A percentile compares a stretch with the other conserved stretches of the same genome.
phyloP scores from a whole-genome alignment of 1,284 basidiomycete species.

The Xerocomus nothofagi region DNA sequence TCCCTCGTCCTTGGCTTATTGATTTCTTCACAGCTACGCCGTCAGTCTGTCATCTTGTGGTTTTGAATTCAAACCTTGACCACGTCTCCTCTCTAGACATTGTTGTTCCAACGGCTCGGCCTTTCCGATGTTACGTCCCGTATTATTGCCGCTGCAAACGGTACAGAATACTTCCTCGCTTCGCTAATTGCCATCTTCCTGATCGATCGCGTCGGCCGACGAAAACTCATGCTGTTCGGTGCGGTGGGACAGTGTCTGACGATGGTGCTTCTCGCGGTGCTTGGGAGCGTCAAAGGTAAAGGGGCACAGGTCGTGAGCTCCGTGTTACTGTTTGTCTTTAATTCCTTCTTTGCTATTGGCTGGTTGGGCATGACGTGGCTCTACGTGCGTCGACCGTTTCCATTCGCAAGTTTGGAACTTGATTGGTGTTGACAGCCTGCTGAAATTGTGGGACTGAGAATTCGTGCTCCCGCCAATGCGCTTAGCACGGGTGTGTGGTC shows the following conservation, averaged over 20 bases:
- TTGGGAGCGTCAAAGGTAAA: conserved; percentile 26
- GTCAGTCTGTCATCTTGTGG: conserved; percentile 25
- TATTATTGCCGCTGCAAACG: conserved; percentile 68
- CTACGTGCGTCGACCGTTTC: conserved; percentile 44
- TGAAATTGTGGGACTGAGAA: conserved; percentile 62
- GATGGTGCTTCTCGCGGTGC: conserved; percentile 36
- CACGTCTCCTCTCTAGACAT: conserved; percentile 39
- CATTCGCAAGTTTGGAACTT: background rate
- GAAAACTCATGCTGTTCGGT: conserved; percentile 40
- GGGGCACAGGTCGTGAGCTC: conserved; percentile 54
- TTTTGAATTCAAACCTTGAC: background rate
- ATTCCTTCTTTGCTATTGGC: conserved; percentile 35
- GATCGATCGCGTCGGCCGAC: conserved; percentile 38
- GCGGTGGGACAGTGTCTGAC: conserved; percentile 38
- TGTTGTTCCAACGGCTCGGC: conserved; percentile 60
- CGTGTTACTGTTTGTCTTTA: conserved; percentile 34
- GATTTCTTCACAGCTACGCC: conserved; percentile 30
- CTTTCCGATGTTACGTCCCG: conserved; percentile 61
- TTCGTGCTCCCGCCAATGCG: conserved; percentile 68
- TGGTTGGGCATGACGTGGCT: conserved; percentile 64
- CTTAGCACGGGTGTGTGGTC: conserved; percentile 46
- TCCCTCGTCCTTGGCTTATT: background rate
- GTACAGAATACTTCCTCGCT: conserved; percentile 50
- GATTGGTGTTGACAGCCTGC: conserved; percentile 44
- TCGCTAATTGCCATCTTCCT: conserved; percentile 34